Conservation (phyloP, 1,284 basidiomycete genomes). For the Trametes polyzona region DNA sequence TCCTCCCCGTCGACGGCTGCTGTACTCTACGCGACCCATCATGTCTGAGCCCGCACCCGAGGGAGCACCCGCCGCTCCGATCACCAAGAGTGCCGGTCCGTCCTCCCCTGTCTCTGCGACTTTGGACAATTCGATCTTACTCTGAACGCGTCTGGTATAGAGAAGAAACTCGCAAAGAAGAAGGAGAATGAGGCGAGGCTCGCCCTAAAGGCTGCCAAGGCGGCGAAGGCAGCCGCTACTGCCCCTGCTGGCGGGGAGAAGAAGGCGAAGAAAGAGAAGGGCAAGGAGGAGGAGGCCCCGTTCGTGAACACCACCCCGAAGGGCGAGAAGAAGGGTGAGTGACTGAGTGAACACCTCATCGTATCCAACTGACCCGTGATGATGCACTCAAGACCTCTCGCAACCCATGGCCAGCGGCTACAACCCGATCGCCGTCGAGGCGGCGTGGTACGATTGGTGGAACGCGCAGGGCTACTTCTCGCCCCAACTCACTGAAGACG, state of each 20-base stretch:
- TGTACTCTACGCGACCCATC: constrained; percentile 6
- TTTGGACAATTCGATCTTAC: background rate
- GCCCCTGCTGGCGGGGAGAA: constrained; percentile 55
- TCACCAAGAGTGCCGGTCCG: constrained; percentile 39
- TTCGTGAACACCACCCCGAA: constrained; percentile 88
- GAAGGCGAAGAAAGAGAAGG: constrained; percentile 78
- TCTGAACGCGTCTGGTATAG: background rate
- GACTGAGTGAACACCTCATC: background rate
- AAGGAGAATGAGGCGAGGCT: constrained; percentile 56
- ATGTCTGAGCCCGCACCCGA: constrained; percentile 33
- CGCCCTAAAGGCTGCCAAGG: constrained; percentile 79
- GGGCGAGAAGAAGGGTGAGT: constrained; percentile 88
- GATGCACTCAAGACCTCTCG: constrained; percentile 69
- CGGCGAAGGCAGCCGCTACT: constrained; percentile 52
- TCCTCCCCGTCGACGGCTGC: constrained; percentile 12
- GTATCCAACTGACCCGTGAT: background rate
- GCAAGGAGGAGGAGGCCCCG: constrained; percentile 66
- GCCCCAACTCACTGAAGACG: constrained; percentile 69
- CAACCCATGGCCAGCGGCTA: constrained; percentile 90
- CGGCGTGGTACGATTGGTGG: constrained; percentile 99
- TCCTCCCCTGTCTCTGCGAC: background rate
- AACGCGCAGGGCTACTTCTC: constrained; percentile 88
- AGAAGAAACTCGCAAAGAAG: constrained; percentile 54
- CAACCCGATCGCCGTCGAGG: constrained; percentile 94
- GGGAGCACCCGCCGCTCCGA: constrained; percentile 21